Percentiles rank a stretch among this genome's conserved stretches.
Evolutionary conservation across 257 asterid genomes (phyloP).

Genomic region (Solanum virginianum): DNA sequence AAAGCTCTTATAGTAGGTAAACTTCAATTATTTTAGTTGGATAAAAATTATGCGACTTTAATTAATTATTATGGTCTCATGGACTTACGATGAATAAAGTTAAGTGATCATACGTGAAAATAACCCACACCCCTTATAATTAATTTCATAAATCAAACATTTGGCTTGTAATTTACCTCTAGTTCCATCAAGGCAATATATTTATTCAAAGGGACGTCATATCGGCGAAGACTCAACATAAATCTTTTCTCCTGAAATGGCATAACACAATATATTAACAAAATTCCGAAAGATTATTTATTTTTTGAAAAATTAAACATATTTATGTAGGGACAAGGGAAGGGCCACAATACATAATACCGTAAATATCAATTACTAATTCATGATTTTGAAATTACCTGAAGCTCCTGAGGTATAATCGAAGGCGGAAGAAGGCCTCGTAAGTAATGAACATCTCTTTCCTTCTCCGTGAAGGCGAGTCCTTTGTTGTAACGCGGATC

Average conservation of each 20-base stretch:
- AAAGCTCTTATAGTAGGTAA: neutral
- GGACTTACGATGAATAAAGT: neutral
- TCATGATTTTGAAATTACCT: neutral
- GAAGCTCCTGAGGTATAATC: constrained; percentile 48
- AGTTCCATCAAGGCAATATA: constrained; percentile 77
- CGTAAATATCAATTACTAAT: neutral
- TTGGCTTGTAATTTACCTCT: constrained; percentile 30
- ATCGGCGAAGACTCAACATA: constrained; percentile 51
- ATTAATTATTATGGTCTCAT: neutral
- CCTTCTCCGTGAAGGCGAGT: constrained; percentile 64
- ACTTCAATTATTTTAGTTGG: neutral
- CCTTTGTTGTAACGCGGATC: constrained; percentile 89
- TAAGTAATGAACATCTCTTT: constrained; percentile 79
- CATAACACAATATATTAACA: neutral
- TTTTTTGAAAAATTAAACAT: neutral
- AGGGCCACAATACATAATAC: neutral
- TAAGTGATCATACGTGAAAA: neutral
- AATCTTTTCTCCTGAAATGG: constrained; percentile 59
- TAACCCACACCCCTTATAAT: neutral
- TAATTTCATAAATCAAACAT: neutral
- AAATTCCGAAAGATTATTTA: neutral
- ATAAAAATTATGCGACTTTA: neutral
- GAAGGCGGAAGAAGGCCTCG: constrained; percentile 74
- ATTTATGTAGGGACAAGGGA: neutral
- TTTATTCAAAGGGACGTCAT: constrained; percentile 66